Evolutionary conservation across 495 filamentous ascomycete genomes (phyloP).

Genomic region (Trichoderma parareesei): DNA sequence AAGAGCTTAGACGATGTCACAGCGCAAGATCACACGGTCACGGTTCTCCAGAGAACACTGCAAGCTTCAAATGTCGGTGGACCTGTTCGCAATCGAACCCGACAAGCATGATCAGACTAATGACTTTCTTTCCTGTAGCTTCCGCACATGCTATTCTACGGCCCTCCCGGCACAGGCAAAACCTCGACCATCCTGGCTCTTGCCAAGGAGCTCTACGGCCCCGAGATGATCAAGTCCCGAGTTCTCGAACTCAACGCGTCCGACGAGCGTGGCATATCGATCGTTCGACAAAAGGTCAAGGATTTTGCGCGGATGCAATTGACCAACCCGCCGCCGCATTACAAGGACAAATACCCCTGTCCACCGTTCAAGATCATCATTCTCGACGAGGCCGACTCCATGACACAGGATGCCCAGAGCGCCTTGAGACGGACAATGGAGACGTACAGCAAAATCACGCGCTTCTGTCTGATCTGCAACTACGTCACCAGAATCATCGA

Average conservation of each 20-base stretch:
- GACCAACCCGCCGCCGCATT: conserved; percentile 55
- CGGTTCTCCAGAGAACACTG: conserved; percentile 81
- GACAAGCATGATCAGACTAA: background rate
- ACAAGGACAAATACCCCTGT: conserved; percentile 75
- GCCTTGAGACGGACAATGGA: conserved; percentile 95
- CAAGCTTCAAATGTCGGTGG: conserved; percentile 79
- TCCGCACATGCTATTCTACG: conserved; percentile 99
- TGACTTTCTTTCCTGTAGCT: conserved; percentile 46
- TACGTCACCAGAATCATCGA: conserved; percentile 98
- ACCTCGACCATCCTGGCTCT: conserved; percentile 96
- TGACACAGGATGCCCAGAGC: conserved; percentile 97
- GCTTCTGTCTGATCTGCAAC: conserved; percentile 97
- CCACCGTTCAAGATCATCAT: conserved; percentile 98
- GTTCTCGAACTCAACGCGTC: conserved; percentile 98
- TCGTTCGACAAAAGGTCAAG: conserved; percentile 98
- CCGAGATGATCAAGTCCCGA: conserved; percentile 84
- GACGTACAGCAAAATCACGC: conserved; percentile 89
- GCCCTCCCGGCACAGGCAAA: conserved; percentile 94
- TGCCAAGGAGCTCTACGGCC: conserved; percentile 94
- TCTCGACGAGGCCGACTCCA: conserved; percentile 93
- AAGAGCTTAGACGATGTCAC: conserved; percentile 91
- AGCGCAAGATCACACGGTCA: conserved; percentile 95
- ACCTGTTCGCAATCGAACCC: background rate
- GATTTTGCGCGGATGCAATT: conserved; percentile 94
- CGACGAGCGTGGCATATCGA: conserved; percentile 94